These are phyloP conservation scores for Deakozyma indianensis DNA, from an alignment of 805 yeast species.

Conservation along the genomic window DNA sequence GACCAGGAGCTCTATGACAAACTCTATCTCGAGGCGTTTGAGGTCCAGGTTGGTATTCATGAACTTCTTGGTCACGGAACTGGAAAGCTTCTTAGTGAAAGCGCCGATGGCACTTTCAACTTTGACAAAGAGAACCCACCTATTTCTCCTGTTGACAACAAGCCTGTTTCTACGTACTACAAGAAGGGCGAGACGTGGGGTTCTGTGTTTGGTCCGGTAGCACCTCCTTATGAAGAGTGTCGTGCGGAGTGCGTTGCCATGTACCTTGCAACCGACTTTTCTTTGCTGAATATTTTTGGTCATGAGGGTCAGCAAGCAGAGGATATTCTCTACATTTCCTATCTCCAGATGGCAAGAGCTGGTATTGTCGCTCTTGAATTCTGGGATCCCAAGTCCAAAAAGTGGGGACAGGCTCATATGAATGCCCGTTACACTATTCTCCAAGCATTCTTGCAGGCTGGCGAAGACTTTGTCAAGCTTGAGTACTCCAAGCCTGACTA, in stretches of 20 bases:
- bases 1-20: conserved; percentile 47
- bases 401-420: conserved; percentile 95
- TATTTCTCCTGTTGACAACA: conserved; percentile 37
- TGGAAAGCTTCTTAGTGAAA: conserved; percentile 60
- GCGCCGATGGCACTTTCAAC: conserved; percentile 50
- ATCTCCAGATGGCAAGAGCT: conserved; percentile 75
- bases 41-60: conserved; percentile 88
- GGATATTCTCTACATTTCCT: conserved; percentile 52
- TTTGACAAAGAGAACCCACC: conserved; percentile 57
- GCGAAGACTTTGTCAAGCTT: conserved; percentile 42
- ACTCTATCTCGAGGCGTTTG: conserved; percentile 71
- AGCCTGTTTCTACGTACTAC: conserved; percentile 55
- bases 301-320: conserved; percentile 41
- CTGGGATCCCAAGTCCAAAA: conserved; percentile 69
- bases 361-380: conserved; percentile 71
- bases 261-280: conserved; percentile 55
- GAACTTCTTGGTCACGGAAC: conserved; percentile 87
- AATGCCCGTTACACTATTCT: conserved; percentile 81
- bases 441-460: conserved; percentile 57
- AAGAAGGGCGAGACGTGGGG: conserved; percentile 85
- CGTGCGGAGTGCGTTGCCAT: conserved; percentile 86
- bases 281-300: conserved; percentile 61
- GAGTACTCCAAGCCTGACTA: conserved; percentile 32
- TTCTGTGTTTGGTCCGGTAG: conserved; percentile 61
- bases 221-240: conserved; percentile 87